phyloP scores from a whole-genome alignment of 2,329 filamentous ascomycete genomes.

The Dichotomopilus funicola region DNA sequence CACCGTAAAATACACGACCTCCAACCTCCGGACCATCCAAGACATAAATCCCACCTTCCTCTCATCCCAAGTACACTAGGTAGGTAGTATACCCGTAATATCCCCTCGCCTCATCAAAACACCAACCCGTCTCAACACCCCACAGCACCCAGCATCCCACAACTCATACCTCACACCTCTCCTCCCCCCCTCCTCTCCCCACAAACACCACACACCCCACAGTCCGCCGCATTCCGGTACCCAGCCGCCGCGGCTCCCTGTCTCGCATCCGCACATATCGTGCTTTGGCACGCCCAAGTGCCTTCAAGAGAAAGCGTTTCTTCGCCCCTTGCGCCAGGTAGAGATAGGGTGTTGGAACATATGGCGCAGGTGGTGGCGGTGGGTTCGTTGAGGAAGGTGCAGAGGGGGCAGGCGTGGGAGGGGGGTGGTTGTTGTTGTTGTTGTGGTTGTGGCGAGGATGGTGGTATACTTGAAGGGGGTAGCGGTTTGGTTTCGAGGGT shows the following conservation, averaged over 20 bases:
- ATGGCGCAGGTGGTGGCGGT: conserved; percentile 54
- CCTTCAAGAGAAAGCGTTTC: conserved; percentile 32
- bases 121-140: too few species aligned
- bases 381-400: conserved; percentile 58
- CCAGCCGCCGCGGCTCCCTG: too few species aligned
- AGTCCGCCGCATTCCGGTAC: conserved; percentile 66
- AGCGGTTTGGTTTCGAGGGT: not conserved
- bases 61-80: too few species aligned
- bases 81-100: too few species aligned
- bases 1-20: too few species aligned
- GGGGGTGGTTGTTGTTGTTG: not conserved
- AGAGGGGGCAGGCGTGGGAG: conserved; percentile 48
- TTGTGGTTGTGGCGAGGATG: not conserved
- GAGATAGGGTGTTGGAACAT: conserved; percentile 64
- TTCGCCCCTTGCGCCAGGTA: conserved; percentile 43
- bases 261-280: conserved; percentile 45
- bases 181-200: conserved; percentile 13
- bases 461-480: too few species aligned
- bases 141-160: too few species aligned
- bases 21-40: too few species aligned
- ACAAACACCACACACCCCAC: conserved; percentile 61
- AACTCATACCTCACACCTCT: too few species aligned
- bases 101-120: too few species aligned
- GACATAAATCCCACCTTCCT: too few species aligned
- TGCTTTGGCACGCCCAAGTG: conserved; percentile 58